Base-by-base conservation (phyloP, 257 asterid genomes). In the Prunella vulgaris region DNA sequence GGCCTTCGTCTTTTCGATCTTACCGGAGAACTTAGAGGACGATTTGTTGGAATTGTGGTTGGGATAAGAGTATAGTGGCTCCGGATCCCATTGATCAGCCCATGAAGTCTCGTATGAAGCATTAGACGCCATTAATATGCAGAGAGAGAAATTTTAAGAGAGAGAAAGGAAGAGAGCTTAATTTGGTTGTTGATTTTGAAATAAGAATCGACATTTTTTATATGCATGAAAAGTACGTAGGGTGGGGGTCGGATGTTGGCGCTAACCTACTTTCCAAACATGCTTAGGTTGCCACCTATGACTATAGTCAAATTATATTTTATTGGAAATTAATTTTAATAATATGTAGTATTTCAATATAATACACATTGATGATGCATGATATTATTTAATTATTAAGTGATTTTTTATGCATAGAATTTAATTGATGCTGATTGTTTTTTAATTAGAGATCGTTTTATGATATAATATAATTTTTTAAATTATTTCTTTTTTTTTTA, bases 81-180 rank as follows among this genome's bases (percentile, higher is more conserved):
- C 71, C 12, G 90, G 82, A 72, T 87, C 94, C 94, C 94, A 87
- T 64, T 85, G 90, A 70, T 85, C 94, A n/a, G 94, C 94, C 94
- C 94, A 87, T 3, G 98, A 83, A 12, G 88, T 84, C 76, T 88
- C 98, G 71, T 84, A 68, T 2, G 90, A 82, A 63, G 10, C 60
- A 8, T 69, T 69, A 2, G 82, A 64, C 22, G 76, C 70, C 79
- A 74, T 73, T 2, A 22, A 32, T 32, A 32, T 32, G 37, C 37
- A 32, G 9, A 32, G 4, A 64, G 51, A 64, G 40, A 54, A 54
- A 20, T 20, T 15, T n/a, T n/a, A 4, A 18, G 20, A 5, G 57
- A 6, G 48, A 64, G 18, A 66, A 4, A 33, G 56, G 67, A 24
- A 33, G 62, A 3, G 57, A 20, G 4, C 0, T 1, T 1, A n/a